Evolutionary conservation across 169 alveolate species (phyloP), one percentile per base, ranked within the genome.

Genomic region (Perkinsus chesapeaki): DNA sequence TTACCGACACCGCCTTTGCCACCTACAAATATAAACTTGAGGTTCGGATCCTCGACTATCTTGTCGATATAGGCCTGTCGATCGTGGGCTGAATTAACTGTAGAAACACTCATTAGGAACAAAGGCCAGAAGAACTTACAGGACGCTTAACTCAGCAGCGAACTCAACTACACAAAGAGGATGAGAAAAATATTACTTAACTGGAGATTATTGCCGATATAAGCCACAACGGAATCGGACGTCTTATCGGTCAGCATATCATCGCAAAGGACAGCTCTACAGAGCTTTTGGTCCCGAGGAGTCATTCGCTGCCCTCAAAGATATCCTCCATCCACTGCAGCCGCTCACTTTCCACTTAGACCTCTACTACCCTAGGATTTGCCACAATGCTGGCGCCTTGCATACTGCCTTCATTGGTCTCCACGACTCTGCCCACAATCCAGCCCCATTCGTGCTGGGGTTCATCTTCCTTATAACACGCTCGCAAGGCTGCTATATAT

Each of bases 1-100:
- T 98, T 98, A 0, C 99, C 99, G 31, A 98, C 99, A 92, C 99
- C 99, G 73, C 99, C 99, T 94, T 98, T 98, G 20, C 99, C 99
- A 39, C 99, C 99, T 0, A 98, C 99, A 94, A 98, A 98, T 73
- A 98, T 96, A 98, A 98, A 98, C 94, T 97, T 97, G 73, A 97
- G 73, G 43, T 91, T 48, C 27, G 60, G 47, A n/a, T 91, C 93
- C 9, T 38, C 93, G 73, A 91, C 27, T 38, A 91, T 31, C 39
- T 43, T 36, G 31, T 91, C 93, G 73, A 91, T 91, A 5, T 91
- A 73, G 3, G 91, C 91, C 91, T 73, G 91, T 60, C 82, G 82
- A 34, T 60, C 82, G 82, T 60, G 82, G 3, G 12, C 82, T 0
- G 82, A 60, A 23, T 60, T 60, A 7, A 60, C 82, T 1, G 82